Conservation (phyloP, 1,139 yeast genomes). For the Candida mesenterica region DNA sequence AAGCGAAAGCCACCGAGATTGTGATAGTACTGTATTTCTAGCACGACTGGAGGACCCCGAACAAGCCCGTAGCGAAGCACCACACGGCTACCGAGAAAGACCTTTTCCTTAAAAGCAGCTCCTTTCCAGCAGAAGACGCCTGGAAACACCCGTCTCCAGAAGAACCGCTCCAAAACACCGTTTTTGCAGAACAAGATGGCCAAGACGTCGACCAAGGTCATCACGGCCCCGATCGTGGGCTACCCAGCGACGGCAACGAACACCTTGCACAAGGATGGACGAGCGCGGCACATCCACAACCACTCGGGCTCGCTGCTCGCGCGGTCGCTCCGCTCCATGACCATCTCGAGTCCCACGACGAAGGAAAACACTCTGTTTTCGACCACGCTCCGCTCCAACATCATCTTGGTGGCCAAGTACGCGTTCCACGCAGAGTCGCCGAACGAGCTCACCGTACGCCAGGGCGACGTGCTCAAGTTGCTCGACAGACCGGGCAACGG, state of each 20-base stretch:
- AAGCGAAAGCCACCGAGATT: no score
- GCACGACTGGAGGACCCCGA: no score
- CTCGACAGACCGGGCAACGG: conserved; percentile 41
- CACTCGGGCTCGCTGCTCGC: neutral
- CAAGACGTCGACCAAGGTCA: conserved; percentile 9
- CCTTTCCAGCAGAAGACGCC: no score
- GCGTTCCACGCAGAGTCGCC: conserved; percentile 33
- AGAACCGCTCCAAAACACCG: no score
- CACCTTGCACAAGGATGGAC: neutral
- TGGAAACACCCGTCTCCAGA: no score
- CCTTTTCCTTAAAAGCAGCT: no score
- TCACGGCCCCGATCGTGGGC: conserved; percentile 9
- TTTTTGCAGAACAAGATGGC: conserved; percentile 7
- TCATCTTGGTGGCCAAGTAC: conserved; percentile 40
- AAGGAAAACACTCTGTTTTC: conserved; percentile 10
- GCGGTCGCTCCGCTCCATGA: conserved; percentile 15
- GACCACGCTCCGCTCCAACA: conserved; percentile 25
- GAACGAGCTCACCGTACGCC: conserved; percentile 33
- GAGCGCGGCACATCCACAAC: neutral
- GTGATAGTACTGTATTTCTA: no score
- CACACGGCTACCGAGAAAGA: no score
- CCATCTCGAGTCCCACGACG: conserved; percentile 21
- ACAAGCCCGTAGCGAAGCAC: no score
- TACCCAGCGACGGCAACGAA: conserved; percentile 5
- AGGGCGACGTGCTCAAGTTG: conserved; percentile 43